Evolutionary conservation across 768 basidiomycete genomes (phyloP), one percentile per base, ranked within the genome.

Genomic region (Trametopsis cervina): DNA sequence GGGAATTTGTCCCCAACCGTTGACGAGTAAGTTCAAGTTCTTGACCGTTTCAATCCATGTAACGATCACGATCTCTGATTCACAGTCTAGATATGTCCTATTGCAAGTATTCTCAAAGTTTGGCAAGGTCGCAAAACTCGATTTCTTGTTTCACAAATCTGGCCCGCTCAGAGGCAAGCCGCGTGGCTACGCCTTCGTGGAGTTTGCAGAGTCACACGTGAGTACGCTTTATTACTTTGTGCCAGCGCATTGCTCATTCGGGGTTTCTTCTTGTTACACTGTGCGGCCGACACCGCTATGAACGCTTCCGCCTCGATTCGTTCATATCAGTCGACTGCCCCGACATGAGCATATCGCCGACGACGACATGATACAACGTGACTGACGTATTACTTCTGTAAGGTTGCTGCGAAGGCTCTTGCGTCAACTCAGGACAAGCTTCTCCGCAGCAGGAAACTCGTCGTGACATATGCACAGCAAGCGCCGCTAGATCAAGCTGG

Each of bases 61-160:
- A n/a, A n/a, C n/a, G n/a, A n/a, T n/a, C n/a, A n/a, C n/a, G n/a
- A n/a, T n/a, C n/a, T n/a, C n/a, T n/a, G n/a, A n/a, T n/a, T n/a
- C n/a, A n/a, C n/a, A 24, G 21, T 13, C 21, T 60, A 95, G 92
- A 65, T 90, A 91, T 66, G 73, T 89, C 3, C 74, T 99, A 13
- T 77, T 98, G 18, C 89, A 94, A 65, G 66, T 94, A 27, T 96
- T 96, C 66, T 78, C 86, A 25, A 93, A 87, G 67, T 93, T 83
- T 63, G 96, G 96, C 46, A 92, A 90, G 66, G 77, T 98, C 51
- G 78, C 90, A 18, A 90, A 92, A 56, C 77, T 97, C 44, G 96
- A 99, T 66, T 97, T 83, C 64, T 75, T 97, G 53, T 97, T 97
- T 61, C 94, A 99, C 74, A 97, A 95, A 67, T 72, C 85, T 0